A percentile compares a stretch with the other conserved stretches of the same genome.
phyloP scores from a whole-genome alignment of 495 filamentous ascomycete species.

The Penicillium argentinense region DNA sequence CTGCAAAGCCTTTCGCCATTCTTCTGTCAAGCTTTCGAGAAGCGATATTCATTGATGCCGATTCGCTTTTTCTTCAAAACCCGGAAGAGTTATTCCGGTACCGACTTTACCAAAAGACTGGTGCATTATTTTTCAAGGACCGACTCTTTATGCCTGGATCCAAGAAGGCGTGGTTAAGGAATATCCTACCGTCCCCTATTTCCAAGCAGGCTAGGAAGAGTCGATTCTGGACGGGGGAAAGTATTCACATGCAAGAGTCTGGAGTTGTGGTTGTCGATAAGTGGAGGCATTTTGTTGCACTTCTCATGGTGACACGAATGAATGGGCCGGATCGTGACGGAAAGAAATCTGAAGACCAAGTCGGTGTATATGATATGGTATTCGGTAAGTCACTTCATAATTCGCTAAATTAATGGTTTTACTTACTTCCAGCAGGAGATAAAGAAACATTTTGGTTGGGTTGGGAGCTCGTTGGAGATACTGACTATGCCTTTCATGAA shows the following conservation, averaged over 20 bases:
- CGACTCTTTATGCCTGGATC: conserved; percentile 25
- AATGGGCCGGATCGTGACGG: conserved; percentile 31
- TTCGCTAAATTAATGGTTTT: no score
- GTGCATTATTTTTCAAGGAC: conserved; percentile 43
- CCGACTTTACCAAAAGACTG: conserved; percentile 25
- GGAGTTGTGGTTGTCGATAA: conserved; percentile 32
- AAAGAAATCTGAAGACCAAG: conserved; percentile 4
- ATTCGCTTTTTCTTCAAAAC: conserved; percentile 41
- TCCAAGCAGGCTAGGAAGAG: conserved; percentile 15
- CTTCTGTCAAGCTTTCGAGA: conserved; percentile 48
- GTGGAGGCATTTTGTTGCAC: conserved; percentile 24
- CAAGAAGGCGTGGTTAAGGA: conserved; percentile 20
- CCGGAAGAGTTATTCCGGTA: conserved; percentile 41
- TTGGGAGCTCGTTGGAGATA: conserved; percentile 23
- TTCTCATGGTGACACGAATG: conserved; percentile 28
- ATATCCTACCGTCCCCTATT: conserved; percentile 17
- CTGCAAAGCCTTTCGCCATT: conserved; percentile 45
- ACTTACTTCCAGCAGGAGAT: conserved; percentile 2
- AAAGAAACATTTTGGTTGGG: conserved; percentile 33
- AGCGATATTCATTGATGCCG: conserved; percentile 52
- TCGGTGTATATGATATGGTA: conserved; percentile 28
- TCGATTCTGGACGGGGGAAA: conserved; percentile 24
- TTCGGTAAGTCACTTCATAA: no score
- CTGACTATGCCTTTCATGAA: conserved; percentile 25
- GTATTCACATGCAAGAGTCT: conserved; percentile 30